Base-by-base conservation (phyloP, 345 rosid genomes). In the Sisymbrium irio region DNA sequence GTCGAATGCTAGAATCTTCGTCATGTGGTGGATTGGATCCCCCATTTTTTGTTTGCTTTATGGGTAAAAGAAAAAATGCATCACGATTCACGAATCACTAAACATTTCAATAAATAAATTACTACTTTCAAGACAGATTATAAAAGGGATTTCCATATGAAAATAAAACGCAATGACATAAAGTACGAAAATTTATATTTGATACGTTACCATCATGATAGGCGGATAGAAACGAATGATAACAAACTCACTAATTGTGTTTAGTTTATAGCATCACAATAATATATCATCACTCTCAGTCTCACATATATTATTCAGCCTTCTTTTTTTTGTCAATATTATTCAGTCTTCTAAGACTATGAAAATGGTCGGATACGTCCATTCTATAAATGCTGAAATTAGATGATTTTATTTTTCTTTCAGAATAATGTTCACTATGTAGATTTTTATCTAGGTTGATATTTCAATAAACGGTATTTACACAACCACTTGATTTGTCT, bases 51-150 rank as follows among this genome's bases (percentile, higher is more conserved):
- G 2, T 51, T 13, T 12, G 10, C 7, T 37, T 9, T 65, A 46
- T 15, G 7, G 17, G 32, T n/a, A 12, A 57, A 27, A 59, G 11
- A 19, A 15, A 56, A 56, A 65, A 6, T 74, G 73, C 54, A 59
- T 37, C 61, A 67, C 66, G 60, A 46, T 19, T 73, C 72, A 73
- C 72, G 42, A 56, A 36, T 66, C 78, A 74, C 67, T 74, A 17
- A 10, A 13, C 65, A n/a, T 41, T 50, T 62, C 17, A 35, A n/a
- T 53, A 25, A 14, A 62, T 5, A 30, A 9, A 58, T 17, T 58
- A 10, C 5, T 57, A 1, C 27, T 17, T 53, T 10, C 17, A 58
- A 17, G 60, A 55, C 15, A 51, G 22, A 4, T 50, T 2, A 50
- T 22, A 27, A 22, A 25, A n/a, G n/a, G n/a, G n/a, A 25, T 53